These are phyloP conservation scores for Eucalyptus grandis DNA, from an alignment of 345 rosid species.

Conservation along the genomic window DNA sequence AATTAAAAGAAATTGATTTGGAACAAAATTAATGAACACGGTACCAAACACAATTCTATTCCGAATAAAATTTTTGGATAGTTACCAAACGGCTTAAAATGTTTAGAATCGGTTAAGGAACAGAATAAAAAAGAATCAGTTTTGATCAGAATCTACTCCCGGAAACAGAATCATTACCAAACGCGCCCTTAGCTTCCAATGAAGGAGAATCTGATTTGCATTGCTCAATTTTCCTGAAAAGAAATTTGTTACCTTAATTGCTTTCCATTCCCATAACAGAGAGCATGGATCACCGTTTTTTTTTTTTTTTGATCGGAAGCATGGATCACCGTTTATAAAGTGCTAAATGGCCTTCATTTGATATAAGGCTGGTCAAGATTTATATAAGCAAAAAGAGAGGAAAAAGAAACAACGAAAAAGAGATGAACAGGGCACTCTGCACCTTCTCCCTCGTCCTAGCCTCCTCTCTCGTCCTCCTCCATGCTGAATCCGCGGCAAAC, in stretches of 20 bases:
- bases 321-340: not conserved
- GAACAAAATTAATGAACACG: no score
- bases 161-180: no score
- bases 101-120: no score
- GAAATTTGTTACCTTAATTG: not conserved
- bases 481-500: not conserved
- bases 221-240: not conserved
- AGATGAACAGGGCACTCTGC: not conserved
- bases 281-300: no score
- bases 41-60: no score
- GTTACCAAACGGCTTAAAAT: no score
- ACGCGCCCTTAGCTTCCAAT: not conserved
- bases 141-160: no score
- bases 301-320: no score
- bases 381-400: not conserved
- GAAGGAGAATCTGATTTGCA: not conserved
- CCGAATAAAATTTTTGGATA: no score
- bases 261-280: not conserved
- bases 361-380: not conserved
- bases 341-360: not conserved
- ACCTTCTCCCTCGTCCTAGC: not conserved
- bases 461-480: not conserved
- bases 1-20: no score
- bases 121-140: no score
- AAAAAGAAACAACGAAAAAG: not conserved